A percentile compares a stretch with the other conserved stretches of the same genome.
These are phyloP conservation scores for Biscogniauxia mediterranea DNA, from an alignment of 2,329 filamentous ascomycete genomes.

Conservation along the genomic window DNA sequence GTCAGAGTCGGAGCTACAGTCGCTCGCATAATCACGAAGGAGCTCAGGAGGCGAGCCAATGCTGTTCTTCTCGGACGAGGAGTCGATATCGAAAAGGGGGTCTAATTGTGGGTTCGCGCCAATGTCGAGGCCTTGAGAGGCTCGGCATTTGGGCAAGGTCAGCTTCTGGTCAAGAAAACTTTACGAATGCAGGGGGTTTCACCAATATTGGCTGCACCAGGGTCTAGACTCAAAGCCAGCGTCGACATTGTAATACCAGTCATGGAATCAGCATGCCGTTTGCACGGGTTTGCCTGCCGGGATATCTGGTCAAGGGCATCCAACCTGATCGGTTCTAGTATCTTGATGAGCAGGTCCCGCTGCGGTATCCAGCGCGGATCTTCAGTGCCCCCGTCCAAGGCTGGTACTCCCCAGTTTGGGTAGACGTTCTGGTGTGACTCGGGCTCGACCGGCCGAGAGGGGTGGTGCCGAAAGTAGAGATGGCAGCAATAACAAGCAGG, in stretches of 20 bases:
- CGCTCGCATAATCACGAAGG: too few species aligned
- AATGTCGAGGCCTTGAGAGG: too few species aligned
- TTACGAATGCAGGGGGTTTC: too few species aligned
- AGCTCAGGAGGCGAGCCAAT: too few species aligned
- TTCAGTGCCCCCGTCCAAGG: conserved; percentile 8
- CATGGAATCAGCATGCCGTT: conserved; percentile 23
- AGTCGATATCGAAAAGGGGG: too few species aligned
- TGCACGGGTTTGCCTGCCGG: conserved; percentile 6
- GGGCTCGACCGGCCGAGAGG: conserved; percentile 30
- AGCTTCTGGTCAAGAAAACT: too few species aligned
- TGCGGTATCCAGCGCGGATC: conserved; percentile 19
- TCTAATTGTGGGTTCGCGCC: too few species aligned
- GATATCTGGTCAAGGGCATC: conserved; percentile 26
- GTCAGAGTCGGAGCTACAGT: too few species aligned
- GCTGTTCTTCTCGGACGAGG: too few species aligned
- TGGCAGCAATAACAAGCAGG: conserved; percentile 49
- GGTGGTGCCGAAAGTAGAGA: conserved; percentile 43
- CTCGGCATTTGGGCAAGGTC: too few species aligned
- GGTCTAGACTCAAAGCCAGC: too few species aligned
- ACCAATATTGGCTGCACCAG: too few species aligned
- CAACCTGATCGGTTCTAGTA: conserved; percentile 22
- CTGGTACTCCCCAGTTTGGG: conserved; percentile 38
- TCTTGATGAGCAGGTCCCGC: conserved; percentile 24
- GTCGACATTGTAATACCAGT: conserved; percentile 22
- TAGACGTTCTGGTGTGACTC: conserved; percentile 41